Evolutionary conservation across 139 green algal species (phyloP).

Genomic region (Chlorella ohadii): DNA sequence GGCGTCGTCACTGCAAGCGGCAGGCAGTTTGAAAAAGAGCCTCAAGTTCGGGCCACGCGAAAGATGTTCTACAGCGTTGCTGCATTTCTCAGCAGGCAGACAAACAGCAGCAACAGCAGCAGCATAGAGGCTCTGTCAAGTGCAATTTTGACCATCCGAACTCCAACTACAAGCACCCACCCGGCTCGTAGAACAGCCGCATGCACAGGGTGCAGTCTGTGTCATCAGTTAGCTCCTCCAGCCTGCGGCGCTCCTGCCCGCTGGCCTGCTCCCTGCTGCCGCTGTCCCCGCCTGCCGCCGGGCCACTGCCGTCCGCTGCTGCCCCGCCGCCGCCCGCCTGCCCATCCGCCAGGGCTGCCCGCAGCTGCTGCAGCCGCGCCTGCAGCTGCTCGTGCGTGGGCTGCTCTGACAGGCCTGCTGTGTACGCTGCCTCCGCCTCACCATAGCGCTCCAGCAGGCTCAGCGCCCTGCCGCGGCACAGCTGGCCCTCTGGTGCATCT

Average conservation of each 20-base stretch:
- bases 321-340: not conserved
- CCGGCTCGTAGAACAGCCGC: slow-evolving; percentile 89
- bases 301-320: not conserved
- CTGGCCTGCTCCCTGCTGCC: too few species aligned
- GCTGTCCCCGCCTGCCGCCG: not conserved
- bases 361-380: not conserved
- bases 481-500: not conserved
- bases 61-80: too few species aligned
- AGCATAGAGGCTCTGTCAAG: too few species aligned
- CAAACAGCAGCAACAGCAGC: not conserved
- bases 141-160: too few species aligned
- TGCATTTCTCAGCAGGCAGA: not conserved
- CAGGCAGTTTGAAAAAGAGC: not conserved
- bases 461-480: slow-evolving; percentile 52
- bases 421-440: slow-evolving; percentile 51
- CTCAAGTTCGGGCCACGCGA: too few species aligned
- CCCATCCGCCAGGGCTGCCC: not conserved
- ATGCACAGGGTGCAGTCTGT: slow-evolving; percentile 89
- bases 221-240: slow-evolving; percentile 61
- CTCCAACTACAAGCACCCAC: not conserved
- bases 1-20: slow-evolving; percentile 61
- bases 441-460: slow-evolving; percentile 60
- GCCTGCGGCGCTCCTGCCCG: not conserved
- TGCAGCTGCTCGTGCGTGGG: slow-evolving; percentile 8
- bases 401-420: slow-evolving; percentile 36